A percentile compares a stretch with the other conserved stretches of the same genome.
These are phyloP conservation scores for Ascosphaera acerosa DNA, from an alignment of 2,329 filamentous ascomycete genomes.

Conservation along the genomic window DNA sequence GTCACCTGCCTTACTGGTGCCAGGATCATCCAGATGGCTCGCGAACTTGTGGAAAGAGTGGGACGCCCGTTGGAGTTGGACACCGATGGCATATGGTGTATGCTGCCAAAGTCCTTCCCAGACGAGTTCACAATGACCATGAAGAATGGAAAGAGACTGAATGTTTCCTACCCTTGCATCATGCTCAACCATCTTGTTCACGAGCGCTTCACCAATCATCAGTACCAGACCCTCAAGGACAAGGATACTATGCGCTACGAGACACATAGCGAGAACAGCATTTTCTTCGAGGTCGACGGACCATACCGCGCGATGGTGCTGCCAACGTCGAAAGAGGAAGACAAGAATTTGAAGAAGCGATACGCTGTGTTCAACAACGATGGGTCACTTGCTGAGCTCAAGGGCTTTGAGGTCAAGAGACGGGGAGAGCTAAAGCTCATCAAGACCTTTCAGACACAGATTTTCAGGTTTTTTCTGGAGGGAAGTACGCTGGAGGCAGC, in stretches of 20 bases:
- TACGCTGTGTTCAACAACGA: conserved; percentile 99
- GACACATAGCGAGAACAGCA: conserved; percentile 94
- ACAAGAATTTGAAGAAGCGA: conserved; percentile 98
- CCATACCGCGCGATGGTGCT: conserved; percentile 95
- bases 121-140: conserved; percentile 90
- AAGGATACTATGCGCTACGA: conserved; percentile 65
- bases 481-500: conserved; percentile 69
- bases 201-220: conserved; percentile 82
- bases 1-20: conserved; percentile 94
- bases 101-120: conserved; percentile 83
- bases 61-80: conserved; percentile 83
- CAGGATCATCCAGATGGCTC: conserved; percentile 87
- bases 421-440: conserved; percentile 96
- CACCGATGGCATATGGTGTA: conserved; percentile 99
- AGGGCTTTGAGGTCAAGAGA: conserved; percentile 93
- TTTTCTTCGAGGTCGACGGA: conserved; percentile 97
- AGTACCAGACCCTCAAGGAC: conserved; percentile 79
- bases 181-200: conserved; percentile 98
- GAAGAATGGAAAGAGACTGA: conserved; percentile 84
- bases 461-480: conserved; percentile 98
- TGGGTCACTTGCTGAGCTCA: conserved; percentile 79
- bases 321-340: conserved; percentile 92
- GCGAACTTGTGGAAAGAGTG: conserved; percentile 77
- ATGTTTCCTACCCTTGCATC: conserved; percentile 94
- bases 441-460: conserved; percentile 98